Conservation (phyloP, 768 basidiomycete genomes). For the Dictyophora rubrovolvata region DNA sequence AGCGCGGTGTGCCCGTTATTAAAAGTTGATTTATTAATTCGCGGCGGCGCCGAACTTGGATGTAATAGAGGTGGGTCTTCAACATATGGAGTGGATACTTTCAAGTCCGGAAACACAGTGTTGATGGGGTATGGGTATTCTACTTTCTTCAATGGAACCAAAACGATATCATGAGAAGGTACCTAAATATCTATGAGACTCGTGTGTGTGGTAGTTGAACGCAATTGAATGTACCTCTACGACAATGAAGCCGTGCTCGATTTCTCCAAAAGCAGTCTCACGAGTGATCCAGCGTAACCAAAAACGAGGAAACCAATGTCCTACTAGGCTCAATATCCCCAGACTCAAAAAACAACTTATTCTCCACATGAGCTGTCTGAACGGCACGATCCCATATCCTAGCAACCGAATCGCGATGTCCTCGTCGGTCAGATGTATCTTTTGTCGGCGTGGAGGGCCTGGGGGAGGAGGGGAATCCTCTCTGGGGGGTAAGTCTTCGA, state of each 20-base stretch:
- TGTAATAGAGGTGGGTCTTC: neutral
- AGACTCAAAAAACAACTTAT: constrained; percentile 53
- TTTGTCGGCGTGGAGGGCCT: constrained; percentile 80
- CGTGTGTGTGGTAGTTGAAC: neutral
- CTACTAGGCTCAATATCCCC: constrained; percentile 69
- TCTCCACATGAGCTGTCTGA: constrained; percentile 64
- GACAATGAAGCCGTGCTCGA: constrained; percentile 65
- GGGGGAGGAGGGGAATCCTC: constrained; percentile 48
- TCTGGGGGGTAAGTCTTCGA: constrained; percentile 51
- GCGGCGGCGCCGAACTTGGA: neutral
- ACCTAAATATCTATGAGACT: constrained; percentile 43
- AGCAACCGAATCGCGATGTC: constrained; percentile 81
- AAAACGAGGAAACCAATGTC: constrained; percentile 86
- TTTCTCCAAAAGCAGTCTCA: constrained; percentile 73
- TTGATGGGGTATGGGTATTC: constrained; percentile 69
- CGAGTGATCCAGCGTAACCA: constrained; percentile 85
- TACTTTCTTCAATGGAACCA: constrained; percentile 61
- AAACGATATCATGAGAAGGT: constrained; percentile 67
- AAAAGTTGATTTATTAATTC: neutral
- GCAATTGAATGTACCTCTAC: constrained; percentile 59
- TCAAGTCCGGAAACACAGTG: constrained; percentile 57
- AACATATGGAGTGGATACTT: neutral
- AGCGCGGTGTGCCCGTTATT: constrained; percentile 32
- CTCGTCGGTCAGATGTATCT: constrained; percentile 79
- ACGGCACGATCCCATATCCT: constrained; percentile 62